phyloP scores from a whole-genome alignment of 257 asterid species.

The Primulina eburnea region DNA sequence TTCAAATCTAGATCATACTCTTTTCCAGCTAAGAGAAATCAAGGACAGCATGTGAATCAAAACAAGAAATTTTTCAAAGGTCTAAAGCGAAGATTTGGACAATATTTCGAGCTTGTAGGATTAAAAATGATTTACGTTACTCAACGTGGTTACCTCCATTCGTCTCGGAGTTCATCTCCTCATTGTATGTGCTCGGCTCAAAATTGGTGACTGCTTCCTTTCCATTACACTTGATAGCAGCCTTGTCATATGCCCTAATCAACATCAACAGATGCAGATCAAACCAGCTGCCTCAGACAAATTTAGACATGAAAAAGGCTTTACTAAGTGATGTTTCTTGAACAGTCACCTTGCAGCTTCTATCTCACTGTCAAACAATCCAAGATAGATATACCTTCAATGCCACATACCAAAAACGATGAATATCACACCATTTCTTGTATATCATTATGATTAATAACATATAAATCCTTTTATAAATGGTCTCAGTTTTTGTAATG shows the following conservation, averaged over 20 bases:
- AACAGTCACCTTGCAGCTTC: slow-evolving; percentile 84
- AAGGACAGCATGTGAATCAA: slow-evolving; percentile 17
- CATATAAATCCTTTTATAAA: no score
- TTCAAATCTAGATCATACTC: slow-evolving; percentile 52
- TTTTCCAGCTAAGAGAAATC: slow-evolving; percentile 33
- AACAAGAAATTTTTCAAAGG: neutral
- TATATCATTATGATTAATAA: no score
- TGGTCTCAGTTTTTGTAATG: neutral
- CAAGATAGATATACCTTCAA: slow-evolving; percentile 92
- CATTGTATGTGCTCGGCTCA: slow-evolving; percentile 67
- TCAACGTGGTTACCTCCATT: slow-evolving; percentile 43
- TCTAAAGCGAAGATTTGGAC: neutral
- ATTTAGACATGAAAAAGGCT: neutral
- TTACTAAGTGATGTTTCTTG: slow-evolving; percentile 16
- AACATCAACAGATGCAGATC: slow-evolving; percentile 26
- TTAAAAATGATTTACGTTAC: neutral
- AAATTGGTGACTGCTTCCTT: slow-evolving; percentile 91
- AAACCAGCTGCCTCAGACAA: slow-evolving; percentile 18
- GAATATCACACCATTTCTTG: no score
- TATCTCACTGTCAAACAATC: slow-evolving; percentile 85
- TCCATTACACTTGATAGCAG: slow-evolving; percentile 86
- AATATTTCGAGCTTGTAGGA: neutral
- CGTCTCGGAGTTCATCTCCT: slow-evolving; percentile 44
- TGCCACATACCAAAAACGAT: slow-evolving; percentile 9
- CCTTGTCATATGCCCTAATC: slow-evolving; percentile 87